Base-by-base conservation (phyloP, 1,139 yeast genomes). In the Diutina ranongensis region DNA sequence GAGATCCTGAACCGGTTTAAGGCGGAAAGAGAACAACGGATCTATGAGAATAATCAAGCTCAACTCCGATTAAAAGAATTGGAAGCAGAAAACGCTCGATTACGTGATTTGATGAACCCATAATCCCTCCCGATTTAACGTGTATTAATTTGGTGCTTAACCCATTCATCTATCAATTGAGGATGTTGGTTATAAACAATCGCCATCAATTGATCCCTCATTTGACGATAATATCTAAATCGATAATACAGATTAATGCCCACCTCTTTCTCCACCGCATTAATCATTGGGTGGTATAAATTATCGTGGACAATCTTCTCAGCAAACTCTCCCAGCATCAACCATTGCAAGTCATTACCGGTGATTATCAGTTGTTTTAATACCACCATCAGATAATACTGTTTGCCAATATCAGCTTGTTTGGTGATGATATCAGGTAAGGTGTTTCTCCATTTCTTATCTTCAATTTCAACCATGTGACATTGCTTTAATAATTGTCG, bases 21-120 rank as follows among this genome's bases (percentile, higher is more conserved):
- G 54, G 68, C 80, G 1, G 89, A 83, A 53, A 64, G 88, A 51
- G 94, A 83, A 57, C 75, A 83, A 19, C 62, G 89, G 35, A 74
- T 74, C 20, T 65, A 78, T 48, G 87, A 82, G 55, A 61, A 71
- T 49, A 69, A 71, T 44, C 79, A 80, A 46, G 76, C 83, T 2
- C 67, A 69, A 45, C 61, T 64, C 44, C 61, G 83, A 42, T 65
- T 81, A 12, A 58, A 59, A 33, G 79, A 76, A 48, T 57, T 83
- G 36, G 87, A 80, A 50, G 51, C 55, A 33, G 88, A 82, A 52
- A 78, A 78, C 52, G 57, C 62, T 9, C 54, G 64, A 25, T 35
- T 47, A 25, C 33, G 42, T 9, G 28, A 35, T 3, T 7, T 31
- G 34, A n/a, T 31, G 34, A 31, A 31, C n/a, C n/a, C n/a, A n/a